These are phyloP conservation scores for Hippophae tibetana DNA, from an alignment of 306 rosid species.

Conservation along the genomic window DNA sequence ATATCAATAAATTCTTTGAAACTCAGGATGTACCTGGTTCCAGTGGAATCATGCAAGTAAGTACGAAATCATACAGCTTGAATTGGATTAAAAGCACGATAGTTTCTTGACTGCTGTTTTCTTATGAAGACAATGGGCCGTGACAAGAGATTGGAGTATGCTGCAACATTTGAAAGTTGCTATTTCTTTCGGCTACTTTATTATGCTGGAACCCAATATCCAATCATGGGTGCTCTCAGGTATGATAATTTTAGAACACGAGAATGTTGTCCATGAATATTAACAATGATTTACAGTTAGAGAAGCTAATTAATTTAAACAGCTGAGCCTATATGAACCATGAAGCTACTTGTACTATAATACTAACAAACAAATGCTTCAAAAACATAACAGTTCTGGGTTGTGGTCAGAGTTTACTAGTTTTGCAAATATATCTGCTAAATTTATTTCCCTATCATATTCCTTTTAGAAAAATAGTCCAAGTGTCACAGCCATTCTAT, in stretches of 20 bases:
- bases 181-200: conserved; percentile 90
- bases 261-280: background rate
- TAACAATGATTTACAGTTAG: too few relatives aligned
- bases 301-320: too few relatives aligned
- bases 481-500: too few relatives aligned
- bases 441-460: too few relatives aligned
- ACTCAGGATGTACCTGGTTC: conserved; percentile 91
- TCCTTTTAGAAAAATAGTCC: too few relatives aligned
- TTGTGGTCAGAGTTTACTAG: too few relatives aligned
- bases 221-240: conserved; percentile 94
- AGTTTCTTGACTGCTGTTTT: conserved; percentile 17
- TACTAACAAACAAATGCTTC: too few relatives aligned
- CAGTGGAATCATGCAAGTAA: conserved; percentile 93
- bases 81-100: conserved; percentile 12
- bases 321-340: too few relatives aligned
- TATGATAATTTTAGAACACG: conserved; percentile 19
- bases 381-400: too few relatives aligned
- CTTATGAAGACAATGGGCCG: conserved; percentile 81
- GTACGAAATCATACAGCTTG: conserved; percentile 27
- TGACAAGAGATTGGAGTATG: conserved; percentile 74
- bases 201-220: conserved; percentile 90
- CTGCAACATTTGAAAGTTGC: conserved; percentile 76
- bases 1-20: conserved; percentile 10
- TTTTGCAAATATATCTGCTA: too few relatives aligned
- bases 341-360: too few relatives aligned